Evolutionary conservation across 2,329 filamentous ascomycete genomes (phyloP), one percentile per base, ranked within the genome.

Genomic region (Chaetothyriales sp.): DNA sequence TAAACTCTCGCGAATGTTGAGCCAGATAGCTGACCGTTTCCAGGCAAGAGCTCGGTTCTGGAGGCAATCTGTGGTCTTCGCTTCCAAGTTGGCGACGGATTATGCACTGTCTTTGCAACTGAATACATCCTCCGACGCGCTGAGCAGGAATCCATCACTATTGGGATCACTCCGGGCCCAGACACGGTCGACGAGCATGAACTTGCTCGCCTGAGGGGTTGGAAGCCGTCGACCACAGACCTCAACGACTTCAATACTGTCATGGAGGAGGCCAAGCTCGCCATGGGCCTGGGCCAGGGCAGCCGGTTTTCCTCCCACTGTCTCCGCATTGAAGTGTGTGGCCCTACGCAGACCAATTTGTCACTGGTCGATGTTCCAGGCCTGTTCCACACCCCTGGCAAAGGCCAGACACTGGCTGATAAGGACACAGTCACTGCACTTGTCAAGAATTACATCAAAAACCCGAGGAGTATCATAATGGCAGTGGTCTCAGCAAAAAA

Each of bases 321-420:
- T 19, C 69, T 81, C 5, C 72, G 78, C 0, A 71, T 81, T 0
- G 77, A 81, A 57, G 73, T 80, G 59, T 71, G 69, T 9, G 78
- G 78, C 0, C 78, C 77, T 0, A 72, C 77, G 9, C 73, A 77
- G 66, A 76, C 77, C 1, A 69, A 81, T 15, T 63, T 82, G 44
- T 81, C 77, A 0, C 68, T 81, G 1, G 76, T 81, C 6, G 79
- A 82, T 62, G 66, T 82, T 32, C 79, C 78, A 0, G 78, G 79
- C 1, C 64, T 81, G 1, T 74, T 80, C 25, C 68, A 71, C 28
- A 73, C 77, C 7, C 71, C 71, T 56, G 77, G 74, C 54, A 67
- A 70, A 26, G 70, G 75, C 49, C 75, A 79, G 59, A 75, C 73
- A 1, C 66, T 70, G 26, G 65, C 70, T 19, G 77, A 79, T 44